Evolutionary conservation across 495 filamentous ascomycete species (phyloP).

Genomic region (Parachaetomium inaequale): DNA sequence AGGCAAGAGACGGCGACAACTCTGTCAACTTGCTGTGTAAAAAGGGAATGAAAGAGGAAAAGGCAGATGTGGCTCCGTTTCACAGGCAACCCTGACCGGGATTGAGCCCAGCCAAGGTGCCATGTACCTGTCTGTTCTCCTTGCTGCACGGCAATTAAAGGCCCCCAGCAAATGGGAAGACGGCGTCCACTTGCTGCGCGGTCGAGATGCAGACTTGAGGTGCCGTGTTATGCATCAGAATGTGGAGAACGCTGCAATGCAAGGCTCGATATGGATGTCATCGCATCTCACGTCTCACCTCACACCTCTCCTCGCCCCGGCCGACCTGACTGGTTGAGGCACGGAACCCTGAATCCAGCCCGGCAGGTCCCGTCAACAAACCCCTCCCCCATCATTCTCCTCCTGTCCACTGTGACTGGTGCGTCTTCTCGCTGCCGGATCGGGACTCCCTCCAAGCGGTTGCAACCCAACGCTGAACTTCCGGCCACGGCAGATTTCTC

Average conservation of each 20-base stretch:
- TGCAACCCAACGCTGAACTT: conserved; percentile 1
- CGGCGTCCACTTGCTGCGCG: conserved; percentile 1
- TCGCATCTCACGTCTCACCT: conserved; percentile 8
- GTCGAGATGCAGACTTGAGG: conserved; percentile 1
- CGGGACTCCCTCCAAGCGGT: neutral
- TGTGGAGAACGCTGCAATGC: conserved; percentile 9
- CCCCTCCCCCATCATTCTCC: neutral
- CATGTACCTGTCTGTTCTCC: conserved; percentile 12
- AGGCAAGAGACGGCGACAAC: neutral
- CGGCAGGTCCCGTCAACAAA: neutral
- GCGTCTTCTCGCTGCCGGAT: conserved; percentile 1
- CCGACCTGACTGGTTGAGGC: conserved; percentile 9
- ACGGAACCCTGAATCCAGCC: conserved; percentile 2
- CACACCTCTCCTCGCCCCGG: neutral
- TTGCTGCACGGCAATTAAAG: conserved; percentile 9
- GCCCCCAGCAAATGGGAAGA: conserved; percentile 1
- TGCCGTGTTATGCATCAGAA: neutral
- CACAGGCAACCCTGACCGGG: neutral
- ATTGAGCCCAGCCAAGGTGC: neutral
- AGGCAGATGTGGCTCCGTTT: conserved; percentile 13
- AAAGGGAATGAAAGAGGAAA: neutral
- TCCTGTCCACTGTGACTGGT: neutral
- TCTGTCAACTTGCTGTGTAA: neutral
- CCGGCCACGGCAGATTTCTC: neutral
- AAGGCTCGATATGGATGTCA: conserved; percentile 10